Evolutionary conservation across 2,329 filamentous ascomycete species (phyloP).

Genomic region (Diplodia mutila): DNA sequence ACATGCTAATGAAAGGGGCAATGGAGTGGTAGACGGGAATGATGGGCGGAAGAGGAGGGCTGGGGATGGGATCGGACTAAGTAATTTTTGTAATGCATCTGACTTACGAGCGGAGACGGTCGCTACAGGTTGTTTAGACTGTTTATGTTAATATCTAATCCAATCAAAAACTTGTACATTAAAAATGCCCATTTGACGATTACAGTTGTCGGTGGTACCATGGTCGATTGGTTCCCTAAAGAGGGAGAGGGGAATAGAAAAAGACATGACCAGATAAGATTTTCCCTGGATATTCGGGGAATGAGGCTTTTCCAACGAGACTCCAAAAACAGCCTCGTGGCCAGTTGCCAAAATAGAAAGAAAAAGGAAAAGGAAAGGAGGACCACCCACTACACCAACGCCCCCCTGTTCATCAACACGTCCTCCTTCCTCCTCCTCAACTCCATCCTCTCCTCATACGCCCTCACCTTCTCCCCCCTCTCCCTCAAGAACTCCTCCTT

Average conservation of each 20-base stretch:
- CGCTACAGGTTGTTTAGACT: constrained; percentile 15
- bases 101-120: constrained; percentile 1
- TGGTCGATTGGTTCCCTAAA: neutral
- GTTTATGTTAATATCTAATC: neutral
- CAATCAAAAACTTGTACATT: neutral
- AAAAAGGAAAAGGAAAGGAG: no score
- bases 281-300: no score
- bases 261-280: no score
- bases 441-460: constrained; percentile 47
- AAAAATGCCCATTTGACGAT: neutral
- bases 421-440: constrained; percentile 48
- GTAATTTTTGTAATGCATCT: neutral
- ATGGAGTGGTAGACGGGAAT: neutral
- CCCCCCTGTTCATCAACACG: constrained; percentile 47
- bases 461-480: constrained; percentile 36
- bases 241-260: no score
- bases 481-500: constrained; percentile 39
- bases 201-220: neutral
- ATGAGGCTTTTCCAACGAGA: no score
- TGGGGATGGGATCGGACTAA: neutral
- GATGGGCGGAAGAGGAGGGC: neutral
- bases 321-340: no score
- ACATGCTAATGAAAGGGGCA: neutral
- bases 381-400: constrained; percentile 35
- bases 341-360: no score